Base-by-base conservation (phyloP, 495 filamentous ascomycete species). In the Penicillium goetzii region DNA sequence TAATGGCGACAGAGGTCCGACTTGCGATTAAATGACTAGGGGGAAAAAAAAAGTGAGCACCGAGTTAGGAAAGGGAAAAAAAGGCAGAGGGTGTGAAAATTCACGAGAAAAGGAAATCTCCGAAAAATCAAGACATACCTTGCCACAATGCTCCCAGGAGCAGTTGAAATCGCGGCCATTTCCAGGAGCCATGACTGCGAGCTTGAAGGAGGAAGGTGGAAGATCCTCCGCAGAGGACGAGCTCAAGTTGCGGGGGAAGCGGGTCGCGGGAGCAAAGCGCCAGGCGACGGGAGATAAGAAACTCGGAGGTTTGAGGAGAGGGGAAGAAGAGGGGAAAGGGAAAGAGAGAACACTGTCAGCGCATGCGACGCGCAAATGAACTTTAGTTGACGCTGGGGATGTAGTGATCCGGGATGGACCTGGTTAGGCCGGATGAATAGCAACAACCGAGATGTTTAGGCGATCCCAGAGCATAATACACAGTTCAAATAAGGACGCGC, bases 21-120 rank as follows among this genome's bases (percentile, higher is more conserved):
- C 74, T 95, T 96, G 78, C 92, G 87, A 83, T 94, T 95, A 85
- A 96, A 96, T 62, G 89, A 91, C 92, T 96, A 62, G 61, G 43
- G 19, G 50, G n/a, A n/a, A n/a, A n/a, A 30, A n/a, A 64, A 64
- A 34, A 49, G 28, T 47, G 41, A 51, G 57, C 41, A 58, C 8
- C 15, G 23, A n/a, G 50, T 58, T 41, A 38, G 28, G 17, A 38
- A 25, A 34, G 36, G 38, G 26, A 45, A 57, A 55, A 50, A 23
- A 9, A 43, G 57, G 34, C n/a, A 11, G n/a, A 45, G 15, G 51
- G 14, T 3, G 36, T 40, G 41, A n/a, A n/a, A 7, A 51, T 17
- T 10, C 11, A 12, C 15, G 47, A 2, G 14, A 11, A 51, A 28
- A 12, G 19, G 10, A 17, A 47, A 25, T 21, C 43, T 4, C 36